Percentiles rank a stretch among this genome's conserved stretches.
These are phyloP conservation scores for Tylopilus felleus DNA, from an alignment of 768 basidiomycete genomes.

Conservation along the genomic window DNA sequence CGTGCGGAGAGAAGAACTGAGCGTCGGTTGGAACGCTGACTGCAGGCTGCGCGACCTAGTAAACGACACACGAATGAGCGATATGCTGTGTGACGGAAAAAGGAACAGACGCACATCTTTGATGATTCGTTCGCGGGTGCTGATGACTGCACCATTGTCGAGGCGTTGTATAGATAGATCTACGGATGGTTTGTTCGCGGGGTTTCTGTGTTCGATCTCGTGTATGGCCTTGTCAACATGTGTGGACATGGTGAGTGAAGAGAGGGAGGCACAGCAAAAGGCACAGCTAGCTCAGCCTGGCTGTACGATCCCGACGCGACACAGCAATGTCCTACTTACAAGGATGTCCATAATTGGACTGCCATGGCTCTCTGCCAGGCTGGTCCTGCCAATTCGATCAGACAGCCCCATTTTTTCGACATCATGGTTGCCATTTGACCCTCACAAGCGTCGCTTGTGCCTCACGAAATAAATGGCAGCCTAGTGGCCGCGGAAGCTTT, in stretches of 20 bases:
- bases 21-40: slow-evolving; percentile 62
- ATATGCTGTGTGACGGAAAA: not conserved
- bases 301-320: too few species aligned
- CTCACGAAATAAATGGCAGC: too few species aligned
- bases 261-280: slow-evolving; percentile 9
- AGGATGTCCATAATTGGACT: too few species aligned
- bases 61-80: not conserved
- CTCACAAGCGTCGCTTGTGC: slow-evolving; percentile 6
- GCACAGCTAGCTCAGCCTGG: not conserved
- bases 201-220: slow-evolving; percentile 29
- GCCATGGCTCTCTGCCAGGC: not conserved
- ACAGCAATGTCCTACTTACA: too few species aligned
- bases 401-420: not conserved
- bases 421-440: not conserved
- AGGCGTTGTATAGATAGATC: slow-evolving; percentile 25
- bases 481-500: not conserved
- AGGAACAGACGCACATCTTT: slow-evolving; percentile 18
- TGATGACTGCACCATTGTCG: slow-evolving; percentile 25
- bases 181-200: slow-evolving; percentile 10
- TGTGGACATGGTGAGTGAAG: slow-evolving; percentile 21
- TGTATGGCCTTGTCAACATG: slow-evolving; percentile 30
- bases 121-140: slow-evolving; percentile 25
- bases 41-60: slow-evolving; percentile 68
- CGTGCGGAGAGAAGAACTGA: slow-evolving; percentile 69
- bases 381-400: too few species aligned